Evolutionary conservation across 176 grass and related monocot species (phyloP).

Genomic region (Carex parvula): DNA sequence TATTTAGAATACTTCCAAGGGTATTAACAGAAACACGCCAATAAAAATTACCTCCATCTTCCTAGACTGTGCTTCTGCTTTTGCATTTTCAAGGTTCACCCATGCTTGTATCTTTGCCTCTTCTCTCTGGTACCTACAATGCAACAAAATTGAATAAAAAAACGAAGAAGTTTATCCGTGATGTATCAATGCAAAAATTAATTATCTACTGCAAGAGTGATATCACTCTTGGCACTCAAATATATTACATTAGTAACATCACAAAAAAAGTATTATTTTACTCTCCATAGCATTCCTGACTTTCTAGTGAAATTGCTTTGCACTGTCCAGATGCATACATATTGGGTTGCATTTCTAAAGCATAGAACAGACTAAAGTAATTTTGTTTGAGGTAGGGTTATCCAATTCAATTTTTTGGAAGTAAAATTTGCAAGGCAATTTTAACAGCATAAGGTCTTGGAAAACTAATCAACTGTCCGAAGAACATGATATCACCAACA

Average conservation of each 20-base stretch:
- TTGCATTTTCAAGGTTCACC: constrained; percentile 93
- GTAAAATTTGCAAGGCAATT: background rate
- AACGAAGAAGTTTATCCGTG: background rate
- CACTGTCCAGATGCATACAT: background rate
- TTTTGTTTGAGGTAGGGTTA: background rate
- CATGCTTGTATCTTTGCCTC: constrained; percentile 94
- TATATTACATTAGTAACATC: background rate
- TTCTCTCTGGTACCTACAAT: constrained; percentile 84
- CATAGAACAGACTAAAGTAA: background rate
- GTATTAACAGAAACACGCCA: background rate
- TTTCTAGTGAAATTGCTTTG: background rate
- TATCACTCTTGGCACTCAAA: background rate
- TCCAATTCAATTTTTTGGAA: too few species aligned
- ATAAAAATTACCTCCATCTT: constrained; percentile 74
- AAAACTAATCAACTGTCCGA: background rate
- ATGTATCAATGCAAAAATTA: background rate
- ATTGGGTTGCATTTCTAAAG: background rate
- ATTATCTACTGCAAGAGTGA: background rate
- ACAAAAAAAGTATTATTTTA: background rate
- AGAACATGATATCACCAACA: background rate
- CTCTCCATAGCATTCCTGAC: background rate
- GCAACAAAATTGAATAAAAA: background rate
- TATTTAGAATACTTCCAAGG: background rate
- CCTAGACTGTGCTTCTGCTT: constrained; percentile 93
- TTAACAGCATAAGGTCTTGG: background rate